Base-by-base conservation (phyloP, 345 rosid genomes). In the Draba incana region DNA sequence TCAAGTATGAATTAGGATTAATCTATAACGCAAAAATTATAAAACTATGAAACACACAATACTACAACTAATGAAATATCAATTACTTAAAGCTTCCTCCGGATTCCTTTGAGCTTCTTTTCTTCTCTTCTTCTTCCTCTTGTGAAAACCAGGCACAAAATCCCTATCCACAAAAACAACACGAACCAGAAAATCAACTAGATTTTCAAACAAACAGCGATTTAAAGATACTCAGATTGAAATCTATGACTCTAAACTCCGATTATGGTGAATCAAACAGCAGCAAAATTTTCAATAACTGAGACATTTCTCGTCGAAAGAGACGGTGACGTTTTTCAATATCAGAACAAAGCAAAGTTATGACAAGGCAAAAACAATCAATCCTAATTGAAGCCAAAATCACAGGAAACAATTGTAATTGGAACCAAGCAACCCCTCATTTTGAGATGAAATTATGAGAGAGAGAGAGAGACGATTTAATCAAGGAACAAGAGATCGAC, bases 51-150 rank as follows among this genome's bases (percentile, higher is more conserved):
- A 20, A 20, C 20, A 20, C 20, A 20, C 20, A 20, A 20, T 20
- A 20, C 20, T 20, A 0, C 20, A 20, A 20, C 20, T 20, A 20
- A 20, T 20, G 20, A 20, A 20, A 20, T 20, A 20, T 28, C 2
- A 59, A 13, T 28, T 15, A 20, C 98, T 62, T 27, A 71, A 44
- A 2, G 69, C 82, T 72, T 85, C 98, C 59, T 86, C 96, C 59
- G 81, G 92, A 28, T 85, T 66, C 85, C 81, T 88, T 51, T 80
- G 57, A 0, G 92, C 97, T 79, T 82, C 95, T 78, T 93, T 93
- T 84, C 97, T 88, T 62, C 97, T 84, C 64, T 90, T 93, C 84
- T 90, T 93, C 96, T 93, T 93, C 87, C 97, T 87, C 89, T 86
- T 90, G 72, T 88, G 98, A 82, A 93, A 93, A n/a, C 98, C 97